Base-by-base conservation (phyloP, 805 yeast species). In the Ogataea chonburiensis region DNA sequence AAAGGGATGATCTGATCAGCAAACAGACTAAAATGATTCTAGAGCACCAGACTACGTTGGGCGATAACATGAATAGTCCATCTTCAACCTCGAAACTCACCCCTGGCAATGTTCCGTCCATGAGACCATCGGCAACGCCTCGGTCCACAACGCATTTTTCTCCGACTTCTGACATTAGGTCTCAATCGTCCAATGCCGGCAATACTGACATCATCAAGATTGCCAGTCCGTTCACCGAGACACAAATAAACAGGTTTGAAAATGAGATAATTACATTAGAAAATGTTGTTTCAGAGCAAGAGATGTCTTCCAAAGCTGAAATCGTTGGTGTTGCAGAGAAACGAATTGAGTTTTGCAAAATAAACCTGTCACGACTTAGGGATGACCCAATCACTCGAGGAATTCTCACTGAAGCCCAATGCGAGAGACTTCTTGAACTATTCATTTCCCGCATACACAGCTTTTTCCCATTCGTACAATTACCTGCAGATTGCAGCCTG, bases 341-440 rank as follows among this genome's bases (percentile, higher is more conserved):
- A 38, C 64, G 74, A 52, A 64, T 54, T 7, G 47, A 35, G 23
- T 53, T 61, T 35, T 63, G 65, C 31, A 55, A 48, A 34, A 53
- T 46, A 17, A 52, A 31, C 28, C 34, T 33, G 43, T 52, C 17
- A 32, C 53, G 31, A n/a, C 39, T 11, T 12, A 38, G 24, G 4
- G 51, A 61, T 4, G 88, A 82, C 48, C 66, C 81, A 7, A 66
- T 87, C 0, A 62, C 73, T 1, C 55, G 66, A 12, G 87, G 88
- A 0, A 47, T 82, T 3, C 46, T 88, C 7, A 63, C 82, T 2
- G 43, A 63, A 9, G 75, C 68, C 11, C 85, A 86, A 51, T 88
- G 94, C 3, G 60, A 63, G 30, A 37, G 50, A 17, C 61, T 93
- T 19, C 58, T 85, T 18, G 49, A 67, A 1, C 29, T 71, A 7